These are phyloP conservation scores for Phytopythium ostracodes DNA, from an alignment of 352 stramenopile genomes.

Conservation along the genomic window DNA sequence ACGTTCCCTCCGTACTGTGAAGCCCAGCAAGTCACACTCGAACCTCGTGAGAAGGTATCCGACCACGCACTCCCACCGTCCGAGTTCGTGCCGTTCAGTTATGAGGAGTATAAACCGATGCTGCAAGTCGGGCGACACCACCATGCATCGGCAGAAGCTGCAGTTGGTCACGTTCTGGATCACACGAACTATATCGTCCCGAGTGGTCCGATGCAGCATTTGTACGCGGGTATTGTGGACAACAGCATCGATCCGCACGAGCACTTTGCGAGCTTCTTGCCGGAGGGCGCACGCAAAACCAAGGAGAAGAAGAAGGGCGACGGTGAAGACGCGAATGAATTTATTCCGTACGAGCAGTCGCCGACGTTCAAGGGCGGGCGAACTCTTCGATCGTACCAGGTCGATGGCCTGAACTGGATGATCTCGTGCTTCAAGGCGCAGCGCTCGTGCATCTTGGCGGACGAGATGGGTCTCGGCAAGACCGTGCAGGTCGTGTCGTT, in stretches of 20 bases:
- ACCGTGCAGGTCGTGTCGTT: conserved; percentile 95
- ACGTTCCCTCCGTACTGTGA: conserved; percentile 70
- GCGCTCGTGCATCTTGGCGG: conserved; percentile 84
- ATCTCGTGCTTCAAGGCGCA: conserved; percentile 85
- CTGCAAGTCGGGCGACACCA: conserved; percentile 49
- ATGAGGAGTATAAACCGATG: conserved; percentile 55
- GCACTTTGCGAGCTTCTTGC: conserved; percentile 85
- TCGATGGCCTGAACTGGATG: conserved; percentile 90
- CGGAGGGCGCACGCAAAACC: conserved; percentile 23
- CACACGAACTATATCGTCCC: conserved; percentile 67
- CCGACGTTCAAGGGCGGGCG: conserved; percentile 85
- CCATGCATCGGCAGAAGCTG: background rate
- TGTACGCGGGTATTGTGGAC: conserved; percentile 85
- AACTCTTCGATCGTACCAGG: conserved; percentile 78
- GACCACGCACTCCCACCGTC: conserved; percentile 34
- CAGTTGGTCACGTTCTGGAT: conserved; percentile 5
- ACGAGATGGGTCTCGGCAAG: conserved; percentile 94
- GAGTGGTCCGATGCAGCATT: conserved; percentile 82
- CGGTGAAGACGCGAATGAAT: conserved; percentile 48
- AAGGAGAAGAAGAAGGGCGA: conserved; percentile 17
- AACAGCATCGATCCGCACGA: conserved; percentile 89
- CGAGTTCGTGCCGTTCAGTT: conserved; percentile 67
- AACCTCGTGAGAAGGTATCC: conserved; percentile 34
- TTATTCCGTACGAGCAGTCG: conserved; percentile 87
- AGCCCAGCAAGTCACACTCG: conserved; percentile 48